Conservation (phyloP, 768 basidiomycete species). For the Nidularia sp. region DNA sequence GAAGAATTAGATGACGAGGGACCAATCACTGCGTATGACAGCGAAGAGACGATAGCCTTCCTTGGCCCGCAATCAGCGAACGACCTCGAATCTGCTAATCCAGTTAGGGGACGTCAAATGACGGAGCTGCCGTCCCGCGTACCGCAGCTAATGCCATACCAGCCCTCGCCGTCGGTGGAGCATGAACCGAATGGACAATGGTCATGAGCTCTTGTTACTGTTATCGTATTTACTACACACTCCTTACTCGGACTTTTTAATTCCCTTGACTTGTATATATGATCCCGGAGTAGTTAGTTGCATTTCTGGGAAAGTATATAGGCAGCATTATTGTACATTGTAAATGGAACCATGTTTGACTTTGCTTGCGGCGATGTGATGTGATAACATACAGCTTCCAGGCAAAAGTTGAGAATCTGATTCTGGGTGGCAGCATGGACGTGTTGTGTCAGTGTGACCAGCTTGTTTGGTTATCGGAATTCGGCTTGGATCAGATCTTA, state of each 20-base stretch:
- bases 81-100: conserved; percentile 24
- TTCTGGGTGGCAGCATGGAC: neutral
- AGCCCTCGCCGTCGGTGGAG: conserved; percentile 13
- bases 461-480: neutral
- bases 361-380: neutral
- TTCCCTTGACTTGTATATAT: too few species aligned
- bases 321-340: neutral
- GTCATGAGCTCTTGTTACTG: conserved; percentile 3
- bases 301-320: neutral
- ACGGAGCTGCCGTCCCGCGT: conserved; percentile 40
- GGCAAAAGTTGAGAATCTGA: neutral
- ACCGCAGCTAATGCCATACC: conserved; percentile 20
- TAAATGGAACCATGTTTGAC: neutral
- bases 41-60: conserved; percentile 55
- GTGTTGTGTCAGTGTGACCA: neutral
- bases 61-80: conserved; percentile 28
- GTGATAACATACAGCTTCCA: neutral
- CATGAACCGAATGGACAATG: conserved; percentile 5
- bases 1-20: conserved; percentile 41
- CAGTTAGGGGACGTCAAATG: conserved; percentile 32
- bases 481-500: neutral
- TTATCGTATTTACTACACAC: neutral
- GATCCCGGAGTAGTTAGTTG: neutral
- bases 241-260: neutral
- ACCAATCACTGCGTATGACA: conserved; percentile 17